Base-by-base conservation (phyloP, 1,139 yeast genomes). In the Sugiyamaella castrensis region DNA sequence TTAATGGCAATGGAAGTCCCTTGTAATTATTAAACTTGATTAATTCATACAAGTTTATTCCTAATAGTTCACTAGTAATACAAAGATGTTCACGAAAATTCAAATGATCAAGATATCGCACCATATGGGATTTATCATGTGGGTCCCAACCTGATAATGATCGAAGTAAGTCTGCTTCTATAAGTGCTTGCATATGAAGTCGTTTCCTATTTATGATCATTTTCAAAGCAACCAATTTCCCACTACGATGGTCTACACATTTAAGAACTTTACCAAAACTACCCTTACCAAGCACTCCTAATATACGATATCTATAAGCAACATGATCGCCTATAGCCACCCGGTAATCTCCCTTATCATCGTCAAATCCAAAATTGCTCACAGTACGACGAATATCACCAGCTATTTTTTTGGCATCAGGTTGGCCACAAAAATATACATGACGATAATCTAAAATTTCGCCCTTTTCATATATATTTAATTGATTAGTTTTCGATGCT, bases 41-140 rank as follows among this genome's bases (percentile, higher is more conserved):
- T 40, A 84, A 68, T 46, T 87, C 84, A 59, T 79, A 84, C 29
- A 88, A 63, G 53, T 86, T 87, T 31, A 85, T 67, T 0, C 89
- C 81, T 26, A 88, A 69, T 9, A 84, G 66, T 61, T 88, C 96
- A 0, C 91, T 84, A 1, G 81, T 79, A 41, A 88, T 85, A 64
- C 95, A 87, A 71, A 87, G 77, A 64, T 88, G 96, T 30, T 88
- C 84, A 51, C 96, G 71, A 64, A 87, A 87, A 58, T 80, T 80
- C 68, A 88, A 87, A 66, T 86, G 91, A 45, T 83, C 85, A 40
- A 72, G 66, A 61, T 84, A 85, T 24, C 75, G 67, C 36, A 87
- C 64, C 15, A 85, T 70, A 40, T 78, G 75, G 43, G 68, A 65
- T 43, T 61, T 60, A 49, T 72, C 72, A 1, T 61, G 61, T 8